phyloP scores from a whole-genome alignment of 305 asterid genomes.

The Rubia balearica region DNA sequence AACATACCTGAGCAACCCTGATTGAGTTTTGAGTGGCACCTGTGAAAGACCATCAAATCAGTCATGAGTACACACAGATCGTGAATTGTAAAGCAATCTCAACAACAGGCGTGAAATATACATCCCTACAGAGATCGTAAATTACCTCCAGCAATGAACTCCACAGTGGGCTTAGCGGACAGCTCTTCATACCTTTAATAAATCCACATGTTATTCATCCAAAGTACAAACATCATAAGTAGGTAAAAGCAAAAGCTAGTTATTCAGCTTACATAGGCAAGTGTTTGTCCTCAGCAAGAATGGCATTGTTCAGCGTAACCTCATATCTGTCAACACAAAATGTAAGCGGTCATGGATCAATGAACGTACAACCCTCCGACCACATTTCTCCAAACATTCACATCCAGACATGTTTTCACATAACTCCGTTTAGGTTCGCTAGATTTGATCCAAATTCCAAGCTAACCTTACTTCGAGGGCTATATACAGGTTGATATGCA shows the following conservation, averaged over 20 bases:
- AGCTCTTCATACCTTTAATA: conserved; percentile 78
- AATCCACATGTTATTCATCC: neutral
- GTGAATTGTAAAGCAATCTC: neutral
- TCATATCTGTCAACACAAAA: conserved; percentile 45
- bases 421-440: neutral
- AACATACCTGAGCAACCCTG: conserved; percentile 37
- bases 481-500: neutral
- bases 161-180: conserved; percentile 67
- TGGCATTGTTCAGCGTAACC: conserved; percentile 66
- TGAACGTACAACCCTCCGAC: neutral
- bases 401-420: neutral
- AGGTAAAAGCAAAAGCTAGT: neutral
- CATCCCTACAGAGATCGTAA: neutral
- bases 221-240: neutral
- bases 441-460: neutral
- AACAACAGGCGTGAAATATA: neutral
- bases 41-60: conserved; percentile 11
- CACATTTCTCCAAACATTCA: neutral
- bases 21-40: conserved; percentile 52
- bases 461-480: neutral
- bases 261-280: conserved; percentile 58
- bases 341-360: conserved; percentile 1
- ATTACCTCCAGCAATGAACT: conserved; percentile 93
- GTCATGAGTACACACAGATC: conserved; percentile 4
- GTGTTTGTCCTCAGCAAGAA: conserved; percentile 94